Evolutionary conservation across 306 rosid species (phyloP).

Genomic region (Fragaria ananassa): DNA sequence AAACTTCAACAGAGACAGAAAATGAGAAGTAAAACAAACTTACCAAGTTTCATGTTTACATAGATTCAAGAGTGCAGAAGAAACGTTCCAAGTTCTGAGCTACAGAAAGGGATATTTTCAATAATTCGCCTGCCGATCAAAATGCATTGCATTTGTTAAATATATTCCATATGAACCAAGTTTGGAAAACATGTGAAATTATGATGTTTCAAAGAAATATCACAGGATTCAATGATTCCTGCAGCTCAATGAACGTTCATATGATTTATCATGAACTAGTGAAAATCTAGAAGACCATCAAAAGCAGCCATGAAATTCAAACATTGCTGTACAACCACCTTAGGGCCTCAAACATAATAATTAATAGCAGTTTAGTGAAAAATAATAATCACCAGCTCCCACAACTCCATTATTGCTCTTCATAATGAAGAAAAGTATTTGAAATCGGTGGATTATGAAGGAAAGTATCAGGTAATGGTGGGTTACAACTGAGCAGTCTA

Average conservation of each 20-base stretch:
- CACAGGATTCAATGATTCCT: not conserved
- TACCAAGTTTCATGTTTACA: constrained; percentile 80
- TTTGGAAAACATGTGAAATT: not conserved
- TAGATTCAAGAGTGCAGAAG: constrained; percentile 19
- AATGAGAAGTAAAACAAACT: not conserved
- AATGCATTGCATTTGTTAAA: constrained; percentile 22
- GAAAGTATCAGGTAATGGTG: constrained; percentile 10
- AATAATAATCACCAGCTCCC: constrained; percentile 1
- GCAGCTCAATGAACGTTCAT: not conserved
- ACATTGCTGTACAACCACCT: not conserved
- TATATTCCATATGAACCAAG: not conserved
- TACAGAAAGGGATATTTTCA: constrained; percentile 12
- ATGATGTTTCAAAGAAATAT: constrained; percentile 19
- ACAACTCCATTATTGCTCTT: constrained; percentile 3
- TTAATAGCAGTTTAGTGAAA: not conserved
- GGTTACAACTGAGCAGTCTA: constrained; percentile 24
- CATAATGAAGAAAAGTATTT: not conserved
- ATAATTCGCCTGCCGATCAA: constrained; percentile 36
- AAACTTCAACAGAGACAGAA: not conserved
- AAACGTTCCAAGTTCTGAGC: constrained; percentile 29
- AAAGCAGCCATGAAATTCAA: not conserved
- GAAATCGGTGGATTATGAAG: constrained; percentile 12
- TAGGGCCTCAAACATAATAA: not conserved
- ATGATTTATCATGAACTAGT: not conserved
- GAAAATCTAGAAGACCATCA: not conserved